Base-by-base conservation (phyloP, 495 filamentous ascomycete species). In the Extremus antarcticus region DNA sequence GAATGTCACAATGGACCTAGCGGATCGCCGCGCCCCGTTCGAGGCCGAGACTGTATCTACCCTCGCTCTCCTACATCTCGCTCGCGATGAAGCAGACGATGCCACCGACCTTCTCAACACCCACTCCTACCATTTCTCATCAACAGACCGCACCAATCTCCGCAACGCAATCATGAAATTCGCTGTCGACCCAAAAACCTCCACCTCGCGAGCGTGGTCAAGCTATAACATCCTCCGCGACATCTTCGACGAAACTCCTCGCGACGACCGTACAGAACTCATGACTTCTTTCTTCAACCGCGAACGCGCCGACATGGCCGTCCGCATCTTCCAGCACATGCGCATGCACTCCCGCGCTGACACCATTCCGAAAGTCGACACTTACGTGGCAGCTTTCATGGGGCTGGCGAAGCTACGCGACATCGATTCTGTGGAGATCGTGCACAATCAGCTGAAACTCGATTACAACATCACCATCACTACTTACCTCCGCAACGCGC, bases 401-500 rank as follows among this genome's bases (percentile, higher is more conserved):
- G 90, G 90, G 2, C 73, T 95, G 16, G 87, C 84, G 16, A 70
- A 74, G 43, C 51, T 51, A 3, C 49, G 50, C 21, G 78, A 94
- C 56, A 52, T 69, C 2, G 83, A 86, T 32, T 79, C 78, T 39
- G 70, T 95, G 29, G 75, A 81, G 53, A 76, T 83, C 38, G 77
- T 94, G 16, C 86, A 94, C 65, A 95, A 95, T 62, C 89, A 94
- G 79, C 74, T 95, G 46, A 95, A 94, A 68, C 81, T 97, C 58
- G 92, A 97, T 69, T 72, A 81, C 9, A 75, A 79, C 43, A 74
- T 97, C 35, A 83, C 92, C 54, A 74, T 84, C 16, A 83, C 81
- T 65, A 96, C 91, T 1, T 72, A 71, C 47, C 66, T 97, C 0
- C 74, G 81, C 49, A 95, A 95, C 61, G 78, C 83, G 0, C 72